Conservation (phyloP, 768 basidiomycete species). For the Nidularia pulvinata region DNA sequence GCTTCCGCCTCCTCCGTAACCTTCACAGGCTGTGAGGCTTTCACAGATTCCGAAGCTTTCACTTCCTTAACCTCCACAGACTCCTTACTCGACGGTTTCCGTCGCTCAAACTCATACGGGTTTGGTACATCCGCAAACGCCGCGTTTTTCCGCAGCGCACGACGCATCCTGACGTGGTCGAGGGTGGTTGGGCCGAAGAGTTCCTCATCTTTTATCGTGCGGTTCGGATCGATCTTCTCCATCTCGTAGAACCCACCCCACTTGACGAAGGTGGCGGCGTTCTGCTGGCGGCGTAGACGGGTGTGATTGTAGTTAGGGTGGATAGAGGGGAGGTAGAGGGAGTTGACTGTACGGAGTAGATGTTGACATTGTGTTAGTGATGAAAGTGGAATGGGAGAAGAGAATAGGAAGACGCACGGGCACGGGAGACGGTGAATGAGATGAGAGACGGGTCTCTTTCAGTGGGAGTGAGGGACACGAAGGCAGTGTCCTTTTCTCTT, state of each 20-base stretch:
- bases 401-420: background rate
- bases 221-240: slow-evolving; percentile 20
- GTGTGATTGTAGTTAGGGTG: no score
- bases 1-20: no score
- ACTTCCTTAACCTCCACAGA: no score
- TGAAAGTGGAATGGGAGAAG: background rate
- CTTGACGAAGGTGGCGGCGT: background rate
- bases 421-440: background rate
- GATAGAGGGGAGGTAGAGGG: no score
- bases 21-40: no score
- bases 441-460: background rate
- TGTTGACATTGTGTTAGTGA: background rate
- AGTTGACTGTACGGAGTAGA: no score
- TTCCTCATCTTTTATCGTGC: slow-evolving; percentile 14
- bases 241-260: slow-evolving; percentile 24
- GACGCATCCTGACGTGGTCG: slow-evolving; percentile 25
- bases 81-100: background rate
- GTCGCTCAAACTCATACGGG: slow-evolving; percentile 17
- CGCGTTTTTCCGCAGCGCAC: slow-evolving; percentile 19
- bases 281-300: no score
- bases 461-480: background rate
- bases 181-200: slow-evolving; percentile 15
- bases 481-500: slow-evolving; percentile 12
- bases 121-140: slow-evolving; percentile 12
- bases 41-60: no score